These are phyloP conservation scores for Aegilops sharonensis DNA, from an alignment of 176 grass and related monocot genomes.

Conservation along the genomic window DNA sequence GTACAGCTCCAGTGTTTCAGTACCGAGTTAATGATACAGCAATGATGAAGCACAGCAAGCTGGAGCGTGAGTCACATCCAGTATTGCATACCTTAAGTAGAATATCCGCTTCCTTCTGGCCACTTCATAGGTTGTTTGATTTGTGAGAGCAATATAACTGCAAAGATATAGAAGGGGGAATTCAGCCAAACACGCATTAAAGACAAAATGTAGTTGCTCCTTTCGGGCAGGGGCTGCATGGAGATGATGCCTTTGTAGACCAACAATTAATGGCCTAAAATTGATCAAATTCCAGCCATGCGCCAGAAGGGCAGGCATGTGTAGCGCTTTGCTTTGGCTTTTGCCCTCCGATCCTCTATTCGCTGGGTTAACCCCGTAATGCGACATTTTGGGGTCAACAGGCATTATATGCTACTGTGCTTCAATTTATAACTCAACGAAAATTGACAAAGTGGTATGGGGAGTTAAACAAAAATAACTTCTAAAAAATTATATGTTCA, in stretches of 20 bases:
- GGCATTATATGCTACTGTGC: not conserved
- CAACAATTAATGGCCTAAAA: not conserved
- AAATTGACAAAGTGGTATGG: not conserved
- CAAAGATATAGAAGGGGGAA: not conserved
- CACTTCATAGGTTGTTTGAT: conserved; percentile 96
- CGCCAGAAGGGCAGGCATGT: not conserved
- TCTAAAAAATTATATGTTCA: not conserved
- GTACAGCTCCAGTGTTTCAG: conserved; percentile 21
- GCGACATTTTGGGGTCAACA: not conserved
- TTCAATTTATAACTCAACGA: not conserved
- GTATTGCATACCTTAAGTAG: conserved; percentile 74
- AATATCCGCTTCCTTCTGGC: conserved; percentile 74
- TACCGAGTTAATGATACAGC: not conserved
- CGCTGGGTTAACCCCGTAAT: not conserved
- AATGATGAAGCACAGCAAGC: not conserved
- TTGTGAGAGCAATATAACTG: conserved; percentile 93
- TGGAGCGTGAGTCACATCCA: not conserved
- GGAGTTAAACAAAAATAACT: not conserved
- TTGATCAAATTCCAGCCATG: not conserved
- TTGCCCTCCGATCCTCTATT: not conserved
- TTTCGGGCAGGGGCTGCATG: not conserved
- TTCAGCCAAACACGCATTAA: not conserved
- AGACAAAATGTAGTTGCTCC: not conserved
- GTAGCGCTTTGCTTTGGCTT: not conserved
- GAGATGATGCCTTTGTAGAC: not conserved